Conservation (phyloP, 1,284 basidiomycete genomes). For the Porodaedalea pini region DNA sequence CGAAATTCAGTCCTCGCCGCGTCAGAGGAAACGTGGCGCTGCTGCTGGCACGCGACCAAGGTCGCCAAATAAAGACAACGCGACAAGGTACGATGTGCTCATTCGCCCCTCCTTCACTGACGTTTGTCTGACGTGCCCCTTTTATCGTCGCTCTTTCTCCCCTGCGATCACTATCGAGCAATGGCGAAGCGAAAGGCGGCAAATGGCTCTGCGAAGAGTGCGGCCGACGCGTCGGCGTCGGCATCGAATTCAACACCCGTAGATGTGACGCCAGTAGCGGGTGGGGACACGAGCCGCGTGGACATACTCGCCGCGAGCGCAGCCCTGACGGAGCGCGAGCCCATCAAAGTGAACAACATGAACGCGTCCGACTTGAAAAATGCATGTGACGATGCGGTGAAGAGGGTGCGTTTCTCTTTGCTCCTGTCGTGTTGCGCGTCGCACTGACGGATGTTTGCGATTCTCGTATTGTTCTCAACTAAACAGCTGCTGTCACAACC, state of each 20-base stretch:
- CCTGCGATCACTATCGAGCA: not conserved
- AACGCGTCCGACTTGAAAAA: constrained; percentile 82
- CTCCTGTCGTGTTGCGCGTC: constrained; percentile 4
- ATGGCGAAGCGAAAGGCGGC: constrained; percentile 14
- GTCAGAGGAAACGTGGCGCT: not conserved
- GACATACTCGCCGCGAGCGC: constrained; percentile 19
- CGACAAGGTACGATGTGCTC: not conserved
- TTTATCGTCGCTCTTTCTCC: not conserved
- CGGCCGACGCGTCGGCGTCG: constrained; percentile 3
- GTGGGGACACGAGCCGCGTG: constrained; percentile 4
- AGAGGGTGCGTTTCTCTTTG: constrained; percentile 60
- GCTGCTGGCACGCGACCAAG: too few species aligned
- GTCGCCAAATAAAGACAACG: constrained; percentile 8
- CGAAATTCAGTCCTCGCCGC: not conserved
- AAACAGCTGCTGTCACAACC: constrained; percentile 73
- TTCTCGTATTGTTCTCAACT: not conserved
- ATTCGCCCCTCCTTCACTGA: not conserved
- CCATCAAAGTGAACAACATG: constrained; percentile 81
- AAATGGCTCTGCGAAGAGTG: constrained; percentile 1
- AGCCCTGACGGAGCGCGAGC: constrained; percentile 45
- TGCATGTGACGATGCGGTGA: constrained; percentile 86
- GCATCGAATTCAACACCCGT: not conserved
- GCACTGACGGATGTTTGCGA: constrained; percentile 17
- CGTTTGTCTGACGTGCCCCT: not conserved
- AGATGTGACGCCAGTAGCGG: not conserved